Evolutionary conservation across 805 yeast genomes (phyloP), one percentile per base, ranked within the genome.

Genomic region (Wickerhamiella parazyma): DNA sequence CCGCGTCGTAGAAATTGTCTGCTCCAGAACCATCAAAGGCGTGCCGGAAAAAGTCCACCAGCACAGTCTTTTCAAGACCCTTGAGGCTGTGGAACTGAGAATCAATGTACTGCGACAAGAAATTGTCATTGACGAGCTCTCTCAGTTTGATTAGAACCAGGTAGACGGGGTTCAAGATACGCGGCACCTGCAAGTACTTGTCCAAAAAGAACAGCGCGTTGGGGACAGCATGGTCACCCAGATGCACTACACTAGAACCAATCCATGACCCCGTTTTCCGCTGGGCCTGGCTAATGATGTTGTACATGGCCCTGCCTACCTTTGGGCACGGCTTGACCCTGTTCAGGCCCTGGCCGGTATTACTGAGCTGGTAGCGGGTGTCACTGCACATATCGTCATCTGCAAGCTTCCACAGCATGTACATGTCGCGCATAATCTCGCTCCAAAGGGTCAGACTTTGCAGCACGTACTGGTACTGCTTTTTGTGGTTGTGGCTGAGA

Each of bases 141-240:
- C 76, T 80, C 34, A 81, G 70, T 47, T 72, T 68, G 47, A 66
- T 56, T 26, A 82, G 56, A 33, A 74, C 72, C 26, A 69, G 68
- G 54, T 78, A 80, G 38, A 81, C 74, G 2, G 93, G 93, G 35
- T 75, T 80, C 51, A 81, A 61, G 29, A 81, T 80, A 41, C 78
- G 70, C 24, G 91, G 91, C 2, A 82, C 83, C 58, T 81, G 93
- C 24, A 78, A 71, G 56, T 81, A 81, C 57, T 82, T 81, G 59
- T 81, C 91, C 42, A 81, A 61, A 64, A 81, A 81, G 56, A 80
- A 80, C 47, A 82, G 58, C 0, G 89, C 86, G 57, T 81, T 81
- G 2, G 93, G 93, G 4, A 81, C 93, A 1, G 87, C 81, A 52
- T 77, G 80, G 58, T 81, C 93, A 33, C 91, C 93, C 14, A 82